Conservation (phyloP, 352 stramenopile species). For the Pythium insidiosum region DNA sequence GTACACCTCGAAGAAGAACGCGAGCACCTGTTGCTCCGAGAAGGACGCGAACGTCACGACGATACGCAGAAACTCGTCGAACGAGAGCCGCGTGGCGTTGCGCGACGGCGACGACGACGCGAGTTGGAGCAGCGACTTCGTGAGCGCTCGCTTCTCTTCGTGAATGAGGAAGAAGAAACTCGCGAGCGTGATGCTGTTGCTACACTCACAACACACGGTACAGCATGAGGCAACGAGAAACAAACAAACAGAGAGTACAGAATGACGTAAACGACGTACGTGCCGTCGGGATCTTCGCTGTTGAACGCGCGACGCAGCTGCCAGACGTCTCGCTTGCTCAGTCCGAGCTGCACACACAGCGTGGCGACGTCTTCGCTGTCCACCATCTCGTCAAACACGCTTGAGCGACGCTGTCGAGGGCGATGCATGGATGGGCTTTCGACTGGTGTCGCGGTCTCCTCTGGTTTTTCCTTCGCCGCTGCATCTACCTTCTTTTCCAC, state of each 20-base stretch:
- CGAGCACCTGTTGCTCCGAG: slow-evolving; percentile 32
- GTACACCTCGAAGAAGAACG: slow-evolving; percentile 55
- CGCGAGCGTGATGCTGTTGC: slow-evolving; percentile 10
- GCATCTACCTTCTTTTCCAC: too few species aligned
- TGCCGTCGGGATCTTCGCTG: slow-evolving; percentile 17
- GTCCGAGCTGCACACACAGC: slow-evolving; percentile 9
- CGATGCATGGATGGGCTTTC: too few species aligned
- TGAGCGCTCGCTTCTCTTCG: slow-evolving; percentile 33
- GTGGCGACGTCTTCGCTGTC: slow-evolving; percentile 7
- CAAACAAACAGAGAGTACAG: not conserved
- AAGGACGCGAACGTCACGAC: slow-evolving; percentile 42
- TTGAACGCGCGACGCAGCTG: slow-evolving; percentile 14
- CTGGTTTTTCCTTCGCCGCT: too few species aligned
- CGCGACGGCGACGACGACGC: not conserved
- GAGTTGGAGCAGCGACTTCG: slow-evolving; percentile 31
- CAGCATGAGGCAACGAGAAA: not conserved
- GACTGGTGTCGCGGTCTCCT: too few species aligned
- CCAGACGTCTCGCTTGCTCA: slow-evolving; percentile 10
- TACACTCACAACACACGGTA: not conserved
- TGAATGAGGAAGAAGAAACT: slow-evolving; percentile 54
- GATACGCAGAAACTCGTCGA: slow-evolving; percentile 44
- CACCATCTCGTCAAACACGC: slow-evolving; percentile 15
- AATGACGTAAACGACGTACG: slow-evolving; percentile 15
- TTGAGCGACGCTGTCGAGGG: too few species aligned
- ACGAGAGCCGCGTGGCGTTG: slow-evolving; percentile 24